Conservation (phyloP, 257 asterid genomes). For the Catharanthus roseus region DNA sequence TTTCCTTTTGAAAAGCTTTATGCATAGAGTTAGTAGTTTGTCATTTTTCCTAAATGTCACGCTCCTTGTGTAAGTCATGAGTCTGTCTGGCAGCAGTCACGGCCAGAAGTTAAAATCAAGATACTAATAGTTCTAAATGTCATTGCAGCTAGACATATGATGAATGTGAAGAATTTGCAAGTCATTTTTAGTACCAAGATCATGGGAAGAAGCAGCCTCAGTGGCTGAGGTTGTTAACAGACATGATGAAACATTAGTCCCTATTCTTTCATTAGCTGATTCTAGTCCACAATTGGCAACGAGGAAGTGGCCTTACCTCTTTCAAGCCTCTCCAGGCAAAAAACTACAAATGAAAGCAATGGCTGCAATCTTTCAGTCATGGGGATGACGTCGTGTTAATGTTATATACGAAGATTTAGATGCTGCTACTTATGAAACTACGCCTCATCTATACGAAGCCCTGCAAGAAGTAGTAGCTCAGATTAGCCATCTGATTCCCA, state of each 20-base stretch:
- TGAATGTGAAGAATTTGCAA: constrained; percentile 18
- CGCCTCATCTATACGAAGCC: constrained; percentile 28
- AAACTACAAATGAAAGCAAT: constrained; percentile 27
- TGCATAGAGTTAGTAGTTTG: too few relatives aligned
- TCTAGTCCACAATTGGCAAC: constrained; percentile 29
- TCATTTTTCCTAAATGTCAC: too few relatives aligned
- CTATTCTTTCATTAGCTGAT: constrained; percentile 31
- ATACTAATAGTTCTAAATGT: not conserved
- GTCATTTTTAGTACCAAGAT: constrained; percentile 37
- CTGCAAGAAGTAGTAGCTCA: constrained; percentile 21
- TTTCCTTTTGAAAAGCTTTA: not conserved
- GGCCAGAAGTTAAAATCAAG: not conserved
- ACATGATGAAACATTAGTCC: constrained; percentile 13
- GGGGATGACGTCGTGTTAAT: constrained; percentile 25
- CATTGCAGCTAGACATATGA: constrained; percentile 29
- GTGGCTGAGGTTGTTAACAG: constrained; percentile 25
- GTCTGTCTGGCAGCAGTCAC: too few relatives aligned
- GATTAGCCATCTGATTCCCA: constrained; percentile 20
- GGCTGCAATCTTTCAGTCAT: constrained; percentile 23
- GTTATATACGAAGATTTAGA: constrained; percentile 36
- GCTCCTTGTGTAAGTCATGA: too few relatives aligned
- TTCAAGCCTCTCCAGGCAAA: constrained; percentile 33
- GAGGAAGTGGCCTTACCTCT: constrained; percentile 26
- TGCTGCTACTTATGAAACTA: constrained; percentile 18
- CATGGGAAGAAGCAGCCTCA: constrained; percentile 38